Evolutionary conservation across 106 monocot genomes (phyloP), one percentile per base, ranked within the genome.

Genomic region (Agapanthus africanus): DNA sequence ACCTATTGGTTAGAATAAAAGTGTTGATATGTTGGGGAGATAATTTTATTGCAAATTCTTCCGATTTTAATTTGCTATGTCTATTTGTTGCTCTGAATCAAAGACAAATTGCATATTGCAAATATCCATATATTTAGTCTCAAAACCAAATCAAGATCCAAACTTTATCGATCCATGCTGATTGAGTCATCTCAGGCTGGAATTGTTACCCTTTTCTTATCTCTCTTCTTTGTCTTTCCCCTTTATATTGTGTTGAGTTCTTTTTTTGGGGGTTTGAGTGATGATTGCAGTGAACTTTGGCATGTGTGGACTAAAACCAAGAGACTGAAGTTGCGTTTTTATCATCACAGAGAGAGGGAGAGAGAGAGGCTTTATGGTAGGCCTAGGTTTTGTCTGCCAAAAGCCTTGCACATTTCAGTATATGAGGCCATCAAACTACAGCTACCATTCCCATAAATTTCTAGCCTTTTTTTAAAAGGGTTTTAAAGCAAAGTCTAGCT

Each of bases 131-230:
- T 30, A 14, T 27, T 14, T 40, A 65, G 65, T 65, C 11, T 65
- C 40, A 38, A 37, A 31, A 27, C 15, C 7, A 41, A 37, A 16
- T 40, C 37, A 15, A 10, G 15, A 41, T 28, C 16, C 27, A 66
- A 66, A 15, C 66, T 42, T 66, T 66, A n/a, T 14, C n/a, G n/a
- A n/a, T n/a, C 13, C 42, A 27, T 66, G 40, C 42, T 66, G 41
- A 44, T 41, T 44, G 42, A 66, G 30, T 66, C 66, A 66, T 66
- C 61, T 36, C 27, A 39, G 31, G 66, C 66, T 66, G 66, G 66
- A 40, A 44, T 42, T 18, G 7, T 66, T 21, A 7, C 13, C 11
- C 6, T 13, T 56, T 13, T 56, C 54, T 27, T 28, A 5, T 56
- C 59, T 16, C 15, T 61, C 61, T 8, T 23, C 36, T 36, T 61